Evolutionary conservation across 1,139 yeast genomes (phyloP), one percentile per base, ranked within the genome.

Genomic region (Ogataea hybrid): DNA sequence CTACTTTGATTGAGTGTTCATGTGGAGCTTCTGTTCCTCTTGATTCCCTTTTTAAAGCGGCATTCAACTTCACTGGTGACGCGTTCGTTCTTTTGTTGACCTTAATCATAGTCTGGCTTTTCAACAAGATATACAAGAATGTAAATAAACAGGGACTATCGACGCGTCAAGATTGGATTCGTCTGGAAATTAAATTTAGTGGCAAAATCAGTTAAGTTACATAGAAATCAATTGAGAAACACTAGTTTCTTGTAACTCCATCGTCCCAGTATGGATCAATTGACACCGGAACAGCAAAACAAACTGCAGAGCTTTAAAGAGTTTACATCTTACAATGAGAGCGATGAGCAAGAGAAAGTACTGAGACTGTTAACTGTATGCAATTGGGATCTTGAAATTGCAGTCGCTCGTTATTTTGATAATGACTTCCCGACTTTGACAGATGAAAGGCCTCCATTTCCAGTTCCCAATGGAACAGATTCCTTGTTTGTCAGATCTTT

Each of bases 341-440:
- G 62, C 9, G 67, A 62, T 2, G 67, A 67, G 25, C 60, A 62
- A 21, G 66, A 63, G 3, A 67, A 68, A 28, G 67, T 71, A 1
- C 45, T 63, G 2, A 57, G 64, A 25, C 58, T 78, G 20, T 59
- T 78, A 35, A 57, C 66, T 1, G 62, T 68, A 28, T 67, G 75
- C 49, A 68, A 71, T 44, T 72, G 72, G 70, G 66, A 77, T 52
- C 59, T 78, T 44, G 78, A 77, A 49, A 65, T 65, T 42, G 75
- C 82, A 11, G 63, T 76, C 21, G 69, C 74, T 9, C 63, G 71
- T 39, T 78, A 65, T 53, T 76, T 77, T 50, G 84, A 78, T 48
- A 58, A 59, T 28, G 63, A 69, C 12, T 77, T 79, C 28, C 62
- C 64, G 3, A 50, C 61, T 2, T 39, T 59, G 10, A 40, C 53